These are phyloP conservation scores for Actinomortierella ambigua DNA, from an alignment of 371 early-diverging fungal species.

Conservation along the genomic window DNA sequence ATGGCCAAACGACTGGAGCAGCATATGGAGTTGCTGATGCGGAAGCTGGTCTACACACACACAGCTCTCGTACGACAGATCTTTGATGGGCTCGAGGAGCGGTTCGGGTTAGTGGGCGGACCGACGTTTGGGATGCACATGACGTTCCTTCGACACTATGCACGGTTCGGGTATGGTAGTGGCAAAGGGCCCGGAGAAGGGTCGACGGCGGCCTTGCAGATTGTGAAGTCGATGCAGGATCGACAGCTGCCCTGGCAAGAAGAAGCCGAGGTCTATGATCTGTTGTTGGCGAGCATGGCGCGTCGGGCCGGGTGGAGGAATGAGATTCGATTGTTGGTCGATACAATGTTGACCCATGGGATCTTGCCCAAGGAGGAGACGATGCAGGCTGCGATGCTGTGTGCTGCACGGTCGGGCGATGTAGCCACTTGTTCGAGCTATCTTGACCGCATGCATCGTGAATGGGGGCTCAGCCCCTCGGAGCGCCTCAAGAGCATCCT, in stretches of 20 bases:
- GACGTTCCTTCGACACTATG: conserved; percentile 21
- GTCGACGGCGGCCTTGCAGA: conserved; percentile 9
- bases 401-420: conserved; percentile 38
- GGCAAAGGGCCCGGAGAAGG: too few species aligned
- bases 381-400: conserved; percentile 35
- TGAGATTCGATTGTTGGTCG: conserved; percentile 13
- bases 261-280: conserved; percentile 25
- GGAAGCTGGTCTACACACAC: conserved; percentile 55
- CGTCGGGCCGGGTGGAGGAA: conserved; percentile 17
- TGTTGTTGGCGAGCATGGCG: conserved; percentile 19
- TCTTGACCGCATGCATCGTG: conserved; percentile 31
- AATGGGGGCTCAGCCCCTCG: conserved; percentile 20
- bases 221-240: conserved; percentile 17
- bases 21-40: conserved; percentile 68
- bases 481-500: conserved; percentile 40
- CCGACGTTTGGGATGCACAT: conserved; percentile 26
- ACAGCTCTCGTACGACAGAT: conserved; percentile 26
- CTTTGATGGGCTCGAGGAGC: conserved; percentile 15
- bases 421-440: conserved; percentile 26
- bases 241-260: conserved; percentile 17
- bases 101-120: conserved; percentile 28
- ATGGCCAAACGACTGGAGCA: neutral
- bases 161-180: conserved; percentile 19
- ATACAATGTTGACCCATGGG: conserved; percentile 25
- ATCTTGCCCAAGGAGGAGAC: conserved; percentile 28